A percentile compares a stretch with the other conserved stretches of the same genome.
These are phyloP conservation scores for Boletus tomentosulus DNA, from an alignment of 768 basidiomycete genomes.

Conservation along the genomic window DNA sequence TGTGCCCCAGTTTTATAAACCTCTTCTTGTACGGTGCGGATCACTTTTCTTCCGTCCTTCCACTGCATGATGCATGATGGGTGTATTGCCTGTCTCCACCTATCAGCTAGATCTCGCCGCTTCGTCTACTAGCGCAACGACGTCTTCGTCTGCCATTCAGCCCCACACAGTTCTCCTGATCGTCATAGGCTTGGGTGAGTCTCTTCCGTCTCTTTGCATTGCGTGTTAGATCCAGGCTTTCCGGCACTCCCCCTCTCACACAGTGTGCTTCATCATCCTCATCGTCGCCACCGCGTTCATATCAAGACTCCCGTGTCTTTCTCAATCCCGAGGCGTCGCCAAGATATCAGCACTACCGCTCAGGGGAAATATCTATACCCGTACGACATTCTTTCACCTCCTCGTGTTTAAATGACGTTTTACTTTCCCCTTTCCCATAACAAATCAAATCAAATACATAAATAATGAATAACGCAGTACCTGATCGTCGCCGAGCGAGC, in stretches of 20 bases:
- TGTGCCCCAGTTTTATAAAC: too few species aligned
- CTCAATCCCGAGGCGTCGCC: not conserved
- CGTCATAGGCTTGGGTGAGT: constrained; percentile 15
- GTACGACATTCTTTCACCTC: not conserved
- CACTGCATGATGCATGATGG: not conserved
- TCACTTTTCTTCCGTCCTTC: not conserved
- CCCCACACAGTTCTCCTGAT: constrained; percentile 7
- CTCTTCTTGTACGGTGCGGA: not conserved
- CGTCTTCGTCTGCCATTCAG: constrained; percentile 1
- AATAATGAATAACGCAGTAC: not conserved
- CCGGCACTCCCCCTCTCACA: not conserved
- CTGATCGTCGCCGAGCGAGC: not conserved
- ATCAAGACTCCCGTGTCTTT: not conserved
- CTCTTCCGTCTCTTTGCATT: not conserved
- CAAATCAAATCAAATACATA: not conserved
- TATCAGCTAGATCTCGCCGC: not conserved
- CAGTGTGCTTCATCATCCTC: constrained; percentile 15
- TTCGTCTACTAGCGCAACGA: not conserved
- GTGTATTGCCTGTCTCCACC: not conserved
- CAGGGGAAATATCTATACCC: not conserved
- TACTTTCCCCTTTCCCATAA: not conserved
- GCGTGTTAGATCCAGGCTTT: not conserved
- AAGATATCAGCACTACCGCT: not conserved
- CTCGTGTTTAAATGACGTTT: not conserved
- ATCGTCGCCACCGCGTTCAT: not conserved